Conservation (phyloP, 2,329 filamentous ascomycete genomes). For the Ophiostoma sp. region DNA sequence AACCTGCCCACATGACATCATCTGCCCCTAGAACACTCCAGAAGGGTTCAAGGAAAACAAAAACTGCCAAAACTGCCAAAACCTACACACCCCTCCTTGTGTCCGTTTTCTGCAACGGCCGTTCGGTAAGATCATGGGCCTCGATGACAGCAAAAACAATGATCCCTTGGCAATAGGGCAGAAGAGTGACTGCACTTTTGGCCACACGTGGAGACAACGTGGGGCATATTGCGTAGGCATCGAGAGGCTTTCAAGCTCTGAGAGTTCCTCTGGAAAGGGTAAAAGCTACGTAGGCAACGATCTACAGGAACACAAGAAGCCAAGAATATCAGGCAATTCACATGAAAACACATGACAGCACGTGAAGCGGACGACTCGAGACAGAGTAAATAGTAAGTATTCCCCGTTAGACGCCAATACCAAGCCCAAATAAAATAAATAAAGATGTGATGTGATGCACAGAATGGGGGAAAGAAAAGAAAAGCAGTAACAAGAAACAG, state of each 20-base stretch:
- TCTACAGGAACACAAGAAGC: background rate
- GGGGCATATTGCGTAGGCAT: slow-evolving; percentile 1
- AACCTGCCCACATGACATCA: slow-evolving; percentile 13
- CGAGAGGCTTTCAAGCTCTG: background rate
- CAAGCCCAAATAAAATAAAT: slow-evolving; percentile 11
- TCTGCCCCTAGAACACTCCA: background rate
- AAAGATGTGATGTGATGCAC: slow-evolving; percentile 15
- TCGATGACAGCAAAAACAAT: background rate
- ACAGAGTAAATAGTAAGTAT: background rate
- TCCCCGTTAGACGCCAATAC: slow-evolving; percentile 17
- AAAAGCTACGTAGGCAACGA: background rate
- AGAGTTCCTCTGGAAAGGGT: background rate
- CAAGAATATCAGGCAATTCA: background rate
- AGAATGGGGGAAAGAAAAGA: background rate
- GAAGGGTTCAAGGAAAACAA: background rate
- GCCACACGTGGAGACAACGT: background rate
- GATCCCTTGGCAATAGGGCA: background rate
- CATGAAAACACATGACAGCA: background rate
- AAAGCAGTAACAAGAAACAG: background rate
- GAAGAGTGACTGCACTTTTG: background rate
- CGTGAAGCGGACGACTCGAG: background rate
- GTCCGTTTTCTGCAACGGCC: background rate
- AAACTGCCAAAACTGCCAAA: background rate
- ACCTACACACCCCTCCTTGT: background rate
- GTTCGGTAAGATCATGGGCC: background rate